A percentile compares a stretch with the other conserved stretches of the same genome.
Evolutionary conservation across 2,329 filamentous ascomycete genomes (phyloP).

Genomic region (Pseudogymnoascus verrucosus): DNA sequence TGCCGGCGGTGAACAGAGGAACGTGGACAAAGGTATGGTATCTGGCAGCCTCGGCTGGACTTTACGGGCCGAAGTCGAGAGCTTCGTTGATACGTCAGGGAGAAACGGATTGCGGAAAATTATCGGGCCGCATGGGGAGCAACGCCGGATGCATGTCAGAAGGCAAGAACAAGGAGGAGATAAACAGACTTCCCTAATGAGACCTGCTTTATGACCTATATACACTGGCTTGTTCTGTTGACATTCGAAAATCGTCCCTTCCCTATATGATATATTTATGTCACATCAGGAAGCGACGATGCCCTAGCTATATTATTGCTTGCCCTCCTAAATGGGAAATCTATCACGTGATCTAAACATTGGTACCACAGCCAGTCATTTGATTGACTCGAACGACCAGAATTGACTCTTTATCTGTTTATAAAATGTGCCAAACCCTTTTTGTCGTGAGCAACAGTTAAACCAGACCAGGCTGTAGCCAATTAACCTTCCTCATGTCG

Average conservation of each 20-base stretch:
- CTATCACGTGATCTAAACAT: background rate
- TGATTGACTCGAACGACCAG: background rate
- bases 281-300: no score
- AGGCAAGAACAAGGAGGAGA: background rate
- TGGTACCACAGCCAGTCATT: background rate
- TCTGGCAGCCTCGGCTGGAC: constrained; percentile 5
- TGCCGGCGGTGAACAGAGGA: background rate
- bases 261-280: background rate
- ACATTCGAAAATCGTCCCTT: background rate
- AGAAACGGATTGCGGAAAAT: background rate
- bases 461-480: background rate
- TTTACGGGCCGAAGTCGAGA: constrained; percentile 5
- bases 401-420: background rate
- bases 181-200: background rate
- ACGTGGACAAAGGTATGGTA: constrained; percentile 6
- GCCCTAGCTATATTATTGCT: background rate
- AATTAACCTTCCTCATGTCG: background rate
- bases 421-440: background rate
- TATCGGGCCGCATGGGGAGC: background rate
- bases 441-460: background rate
- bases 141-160: background rate
- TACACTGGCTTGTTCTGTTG: background rate
- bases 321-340: background rate
- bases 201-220: background rate
- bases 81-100: background rate